Evolutionary conservation across 768 basidiomycete species (phyloP).

Genomic region (Panus rudis): DNA sequence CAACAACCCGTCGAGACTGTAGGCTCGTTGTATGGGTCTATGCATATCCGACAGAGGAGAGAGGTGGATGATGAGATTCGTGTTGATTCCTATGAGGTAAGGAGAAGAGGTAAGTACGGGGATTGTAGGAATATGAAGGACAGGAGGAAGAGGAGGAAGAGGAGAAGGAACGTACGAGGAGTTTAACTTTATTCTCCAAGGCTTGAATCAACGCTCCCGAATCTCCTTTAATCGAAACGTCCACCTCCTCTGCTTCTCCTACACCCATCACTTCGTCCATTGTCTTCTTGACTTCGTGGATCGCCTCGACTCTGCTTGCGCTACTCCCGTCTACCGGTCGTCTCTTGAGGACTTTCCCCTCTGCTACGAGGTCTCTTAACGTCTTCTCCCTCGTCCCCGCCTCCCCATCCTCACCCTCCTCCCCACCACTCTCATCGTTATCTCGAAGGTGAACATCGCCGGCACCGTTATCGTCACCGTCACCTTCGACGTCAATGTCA

Average conservation of each 20-base stretch:
- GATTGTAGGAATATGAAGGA: not conserved
- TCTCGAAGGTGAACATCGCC: constrained; percentile 41
- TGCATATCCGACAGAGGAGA: constrained; percentile 66
- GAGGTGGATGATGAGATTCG: constrained; percentile 35
- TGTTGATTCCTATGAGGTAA: constrained; percentile 34
- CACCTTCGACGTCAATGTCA: constrained; percentile 6
- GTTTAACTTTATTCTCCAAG: constrained; percentile 54
- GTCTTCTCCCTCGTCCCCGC: constrained; percentile 28
- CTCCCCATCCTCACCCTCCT: constrained; percentile 18
- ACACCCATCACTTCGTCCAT: constrained; percentile 35
- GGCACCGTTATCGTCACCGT: constrained; percentile 30
- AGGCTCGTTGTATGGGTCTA: constrained; percentile 72
- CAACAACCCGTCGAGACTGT: constrained; percentile 81
- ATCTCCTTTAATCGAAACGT: constrained; percentile 42
- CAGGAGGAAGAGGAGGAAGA: not conserved
- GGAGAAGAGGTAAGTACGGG: constrained; percentile 5
- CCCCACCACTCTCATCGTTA: constrained; percentile 18
- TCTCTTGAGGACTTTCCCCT: constrained; percentile 34
- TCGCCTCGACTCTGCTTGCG: constrained; percentile 13
- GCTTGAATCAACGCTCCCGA: constrained; percentile 41
- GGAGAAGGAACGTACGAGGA: constrained; percentile 42
- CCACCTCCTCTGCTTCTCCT: constrained; percentile 24
- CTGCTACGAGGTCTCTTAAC: constrained; percentile 47
- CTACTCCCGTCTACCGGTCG: too few species aligned
- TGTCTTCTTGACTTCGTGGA: constrained; percentile 23